Evolutionary conservation across 495 filamentous ascomycete genomes (phyloP).

Genomic region (Xylaria acuta): DNA sequence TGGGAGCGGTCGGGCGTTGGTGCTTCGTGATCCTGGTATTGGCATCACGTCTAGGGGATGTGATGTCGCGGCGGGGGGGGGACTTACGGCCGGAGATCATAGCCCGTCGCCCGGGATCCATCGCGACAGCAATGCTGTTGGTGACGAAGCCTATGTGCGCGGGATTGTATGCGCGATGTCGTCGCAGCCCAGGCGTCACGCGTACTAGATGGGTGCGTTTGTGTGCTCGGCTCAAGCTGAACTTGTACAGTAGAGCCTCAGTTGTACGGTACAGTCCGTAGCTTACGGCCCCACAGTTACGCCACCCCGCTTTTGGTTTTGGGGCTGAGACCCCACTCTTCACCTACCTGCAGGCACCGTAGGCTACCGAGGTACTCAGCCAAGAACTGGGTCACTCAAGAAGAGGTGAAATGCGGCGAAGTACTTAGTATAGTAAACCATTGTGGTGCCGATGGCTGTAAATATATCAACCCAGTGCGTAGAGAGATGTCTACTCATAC

Average conservation of each 20-base stretch:
- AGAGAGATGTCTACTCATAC: no score
- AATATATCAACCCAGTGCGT: no score
- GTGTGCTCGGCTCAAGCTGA: not conserved
- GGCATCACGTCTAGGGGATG: slow-evolving; percentile 52
- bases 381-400: no score
- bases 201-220: not conserved
- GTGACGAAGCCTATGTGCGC: not conserved
- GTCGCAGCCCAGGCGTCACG: not conserved
- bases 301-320: not conserved
- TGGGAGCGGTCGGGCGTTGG: slow-evolving; percentile 40
- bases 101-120: slow-evolving; percentile 56
- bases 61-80: slow-evolving; percentile 49
- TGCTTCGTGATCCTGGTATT: slow-evolving; percentile 54
- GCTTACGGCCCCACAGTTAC: not conserved
- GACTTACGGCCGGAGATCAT: slow-evolving; percentile 55
- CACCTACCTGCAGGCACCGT: no score
- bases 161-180: slow-evolving; percentile 13
- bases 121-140: slow-evolving; percentile 28
- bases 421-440: no score
- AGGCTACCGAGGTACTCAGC: no score
- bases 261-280: not conserved
- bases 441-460: no score
- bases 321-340: slow-evolving; percentile 1
- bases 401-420: no score
- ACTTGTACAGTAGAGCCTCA: not conserved